Base-by-base conservation (phyloP, 2,329 filamentous ascomycete species). In the Monosporascus sp. region DNA sequence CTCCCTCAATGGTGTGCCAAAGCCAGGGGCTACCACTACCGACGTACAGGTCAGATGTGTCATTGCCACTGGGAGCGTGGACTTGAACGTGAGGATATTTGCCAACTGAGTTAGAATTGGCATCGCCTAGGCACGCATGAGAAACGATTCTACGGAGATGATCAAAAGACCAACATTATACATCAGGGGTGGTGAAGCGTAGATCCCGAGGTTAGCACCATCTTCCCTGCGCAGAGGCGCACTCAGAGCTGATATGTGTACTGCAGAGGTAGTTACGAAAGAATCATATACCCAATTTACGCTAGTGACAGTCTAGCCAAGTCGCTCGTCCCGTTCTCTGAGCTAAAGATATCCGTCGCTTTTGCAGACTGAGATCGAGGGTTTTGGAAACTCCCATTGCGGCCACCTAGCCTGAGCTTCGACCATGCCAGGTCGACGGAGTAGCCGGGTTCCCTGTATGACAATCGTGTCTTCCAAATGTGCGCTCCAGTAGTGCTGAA, bases 41-140 rank as follows among this genome's bases (percentile, higher is more conserved):
- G 81, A 83, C 54, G 77, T 83, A 47, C 84, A 84, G 59, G 90
- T 95, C 57, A 81, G 89, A 57, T 95, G 90, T 67, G 85, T 96
- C 18, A 86, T 96, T 62, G 91, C 90, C 8, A 95, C 90, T 3
- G 90, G 89, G 37, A 89, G 90, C 66, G 89, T 96, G 53, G 90
- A 96, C 73, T 74, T 85, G 65, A 89, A 85, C 60, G 81, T 95
- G 57, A 80, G 88, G 62, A 83, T 95, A 50, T 95, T 93, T 74
- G 89, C 89, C 50, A 79, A 77, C 63, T 78, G 56, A 66, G 47
- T 34, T 42, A 20, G 39, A 42, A 18, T 42, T 18, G 39, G 11
- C 18, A 24, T 20, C 18, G 11, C 31, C 39, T 5, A 20, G 22
- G 18, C 22, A 24, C 39, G 18, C 39, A 20, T 20, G 22, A 42